phyloP scores from a whole-genome alignment of 148 eudicot species.

The Cornus suecica region DNA sequence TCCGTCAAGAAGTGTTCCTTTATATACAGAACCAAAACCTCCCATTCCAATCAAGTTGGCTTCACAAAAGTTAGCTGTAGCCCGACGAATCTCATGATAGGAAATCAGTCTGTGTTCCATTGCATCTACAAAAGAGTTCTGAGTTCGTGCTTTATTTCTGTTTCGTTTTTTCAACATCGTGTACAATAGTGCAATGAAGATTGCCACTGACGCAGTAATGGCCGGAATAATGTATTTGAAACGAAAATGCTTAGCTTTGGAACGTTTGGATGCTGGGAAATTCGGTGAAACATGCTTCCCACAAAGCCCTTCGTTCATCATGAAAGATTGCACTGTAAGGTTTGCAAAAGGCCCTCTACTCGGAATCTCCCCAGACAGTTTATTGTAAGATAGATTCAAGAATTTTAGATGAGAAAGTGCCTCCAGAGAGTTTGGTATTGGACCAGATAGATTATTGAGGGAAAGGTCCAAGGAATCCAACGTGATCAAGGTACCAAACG shows the following conservation, averaged over 20 bases:
- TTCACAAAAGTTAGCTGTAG: no score
- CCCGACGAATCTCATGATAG: no score
- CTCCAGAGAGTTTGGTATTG: conserved; percentile 24
- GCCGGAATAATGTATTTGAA: neutral
- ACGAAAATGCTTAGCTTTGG: neutral
- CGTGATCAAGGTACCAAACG: conserved; percentile 10
- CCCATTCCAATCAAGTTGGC: no score
- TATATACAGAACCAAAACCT: no score
- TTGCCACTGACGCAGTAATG: neutral
- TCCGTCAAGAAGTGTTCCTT: no score
- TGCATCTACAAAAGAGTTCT: no score
- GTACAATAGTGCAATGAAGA: neutral
- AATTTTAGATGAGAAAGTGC: conserved; percentile 8
- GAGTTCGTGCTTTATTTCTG: neutral
- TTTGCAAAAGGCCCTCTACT: conserved; percentile 16
- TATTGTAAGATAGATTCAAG: neutral
- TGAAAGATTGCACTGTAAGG: conserved; percentile 13
- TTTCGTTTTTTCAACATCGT: neutral
- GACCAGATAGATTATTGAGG: conserved; percentile 18
- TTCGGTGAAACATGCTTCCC: neutral
- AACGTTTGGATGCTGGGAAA: neutral
- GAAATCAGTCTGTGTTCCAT: no score
- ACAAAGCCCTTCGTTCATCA: conserved; percentile 17
- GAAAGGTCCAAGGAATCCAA: conserved; percentile 19
- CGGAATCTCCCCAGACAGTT: conserved; percentile 21